phyloP scores from a whole-genome alignment of 768 basidiomycete species.

The Fistulinella prunicolor region DNA sequence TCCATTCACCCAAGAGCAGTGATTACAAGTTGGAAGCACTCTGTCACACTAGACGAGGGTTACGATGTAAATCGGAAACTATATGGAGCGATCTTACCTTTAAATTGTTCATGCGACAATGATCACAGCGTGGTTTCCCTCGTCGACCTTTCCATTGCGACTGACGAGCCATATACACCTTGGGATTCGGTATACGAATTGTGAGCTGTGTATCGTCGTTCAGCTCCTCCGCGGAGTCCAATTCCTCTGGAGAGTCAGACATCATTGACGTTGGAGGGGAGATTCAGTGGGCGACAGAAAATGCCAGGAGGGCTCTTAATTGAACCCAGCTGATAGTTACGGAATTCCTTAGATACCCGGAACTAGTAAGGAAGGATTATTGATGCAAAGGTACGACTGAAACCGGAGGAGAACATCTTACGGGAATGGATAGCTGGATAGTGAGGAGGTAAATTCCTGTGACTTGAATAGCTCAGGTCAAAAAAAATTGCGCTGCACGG shows the following conservation, averaged over 20 bases:
- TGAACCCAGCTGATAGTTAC: constrained; percentile 7
- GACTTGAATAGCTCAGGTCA: constrained; percentile 12
- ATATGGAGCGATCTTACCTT: constrained; percentile 46
- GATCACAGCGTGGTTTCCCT: constrained; percentile 73
- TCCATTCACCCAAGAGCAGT: constrained; percentile 63
- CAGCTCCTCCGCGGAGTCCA: constrained; percentile 38
- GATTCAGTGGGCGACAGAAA: constrained; percentile 14
- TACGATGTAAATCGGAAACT: constrained; percentile 7
- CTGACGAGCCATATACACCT: constrained; percentile 63
- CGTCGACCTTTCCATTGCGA: constrained; percentile 74
- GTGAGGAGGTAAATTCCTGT: constrained; percentile 7
- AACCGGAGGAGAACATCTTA: constrained; percentile 8
- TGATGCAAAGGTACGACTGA: constrained; percentile 6
- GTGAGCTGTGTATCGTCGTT: constrained; percentile 54
- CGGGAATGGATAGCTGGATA: constrained; percentile 8
- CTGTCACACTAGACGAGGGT: constrained; percentile 56
- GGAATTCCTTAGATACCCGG: neutral
- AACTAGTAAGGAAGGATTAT: constrained; percentile 8
- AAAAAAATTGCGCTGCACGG: constrained; percentile 5
- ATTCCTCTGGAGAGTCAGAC: constrained; percentile 38
- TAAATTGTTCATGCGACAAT: constrained; percentile 67
- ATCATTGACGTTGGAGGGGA: constrained; percentile 18
- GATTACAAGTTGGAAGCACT: constrained; percentile 66
- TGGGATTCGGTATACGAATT: constrained; percentile 66
- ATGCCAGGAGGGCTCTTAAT: constrained; percentile 11